These are phyloP conservation scores for Lizonia empirigonia DNA, from an alignment of 2,329 filamentous ascomycete genomes.

Conservation along the genomic window DNA sequence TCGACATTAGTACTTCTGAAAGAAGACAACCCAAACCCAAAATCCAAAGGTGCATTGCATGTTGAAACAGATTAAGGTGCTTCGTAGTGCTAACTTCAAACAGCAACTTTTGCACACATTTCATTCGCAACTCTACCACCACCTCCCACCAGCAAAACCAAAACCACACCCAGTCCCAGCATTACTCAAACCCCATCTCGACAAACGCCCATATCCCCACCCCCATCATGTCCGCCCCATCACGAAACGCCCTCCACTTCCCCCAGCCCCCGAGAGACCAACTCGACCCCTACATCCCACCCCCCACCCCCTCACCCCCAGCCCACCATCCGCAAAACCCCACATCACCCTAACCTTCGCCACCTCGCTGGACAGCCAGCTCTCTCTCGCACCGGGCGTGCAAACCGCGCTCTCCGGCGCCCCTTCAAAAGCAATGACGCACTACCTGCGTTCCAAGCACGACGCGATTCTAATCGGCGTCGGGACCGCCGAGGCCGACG, in stretches of 20 bases:
- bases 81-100: not conserved
- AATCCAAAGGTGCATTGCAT: not conserved
- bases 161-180: not conserved
- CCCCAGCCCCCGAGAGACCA: conserved; percentile 53
- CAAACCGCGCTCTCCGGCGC: conserved; percentile 83
- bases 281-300: conserved; percentile 59
- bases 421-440: conserved; percentile 88
- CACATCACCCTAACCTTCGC: conserved; percentile 81
- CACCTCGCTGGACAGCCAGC: conserved; percentile 81
- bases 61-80: no score
- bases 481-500: conserved; percentile 81
- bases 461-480: conserved; percentile 85
- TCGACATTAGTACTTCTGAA: no score
- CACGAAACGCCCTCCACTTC: conserved; percentile 45
- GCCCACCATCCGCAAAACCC: conserved; percentile 14
- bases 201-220: not conserved
- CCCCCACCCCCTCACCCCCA: conserved; percentile 5
- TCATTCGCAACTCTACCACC: not conserved
- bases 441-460: conserved; percentile 82
- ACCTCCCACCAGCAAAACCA: not conserved
- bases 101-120: not conserved
- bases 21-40: not conserved
- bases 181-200: no score
- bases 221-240: conserved; percentile 13
- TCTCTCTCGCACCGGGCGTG: conserved; percentile 77